A percentile compares a stretch with the other conserved stretches of the same genome.
Conservation (phyloP, 2,329 filamentous ascomycete species). For the Epichloe uncinata region DNA sequence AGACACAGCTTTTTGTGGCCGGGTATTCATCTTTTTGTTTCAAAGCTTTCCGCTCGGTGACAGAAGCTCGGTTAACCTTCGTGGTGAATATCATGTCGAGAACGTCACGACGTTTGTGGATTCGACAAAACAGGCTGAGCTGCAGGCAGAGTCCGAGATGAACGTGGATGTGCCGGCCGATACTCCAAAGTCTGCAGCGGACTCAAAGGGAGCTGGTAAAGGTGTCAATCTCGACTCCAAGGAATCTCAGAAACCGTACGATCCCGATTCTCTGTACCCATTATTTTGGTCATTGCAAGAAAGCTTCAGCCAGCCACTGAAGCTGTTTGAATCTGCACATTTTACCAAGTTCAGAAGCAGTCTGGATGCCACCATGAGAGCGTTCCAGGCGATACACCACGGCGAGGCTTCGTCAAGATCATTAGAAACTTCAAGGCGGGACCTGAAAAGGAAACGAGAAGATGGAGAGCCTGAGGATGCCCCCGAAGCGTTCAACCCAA, state of each 20-base stretch:
- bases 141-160: conserved; percentile 30
- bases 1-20: conserved; percentile 91
- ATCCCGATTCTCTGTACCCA: conserved; percentile 67
- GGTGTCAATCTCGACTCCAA: conserved; percentile 28
- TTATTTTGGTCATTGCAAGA: conserved; percentile 90
- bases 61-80: conserved; percentile 90
- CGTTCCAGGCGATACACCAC: conserved; percentile 39
- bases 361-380: conserved; percentile 50
- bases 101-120: conserved; percentile 76
- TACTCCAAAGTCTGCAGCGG: conserved; percentile 14
- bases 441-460: conserved; percentile 57
- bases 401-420: conserved; percentile 37
- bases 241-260: conserved; percentile 39
- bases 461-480: conserved; percentile 37
- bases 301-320: conserved; percentile 80
- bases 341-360: conserved; percentile 74
- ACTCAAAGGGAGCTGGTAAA: conserved; percentile 18
- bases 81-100: conserved; percentile 90
- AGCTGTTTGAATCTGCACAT: conserved; percentile 57
- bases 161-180: conserved; percentile 46
- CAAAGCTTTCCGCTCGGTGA: conserved; percentile 95
- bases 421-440: conserved; percentile 49
- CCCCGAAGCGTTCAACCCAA: conserved; percentile 64
- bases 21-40: conserved; percentile 97
- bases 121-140: conserved; percentile 18